Evolutionary conservation across 768 basidiomycete species (phyloP).

Genomic region (Steccherinum ochraceum): DNA sequence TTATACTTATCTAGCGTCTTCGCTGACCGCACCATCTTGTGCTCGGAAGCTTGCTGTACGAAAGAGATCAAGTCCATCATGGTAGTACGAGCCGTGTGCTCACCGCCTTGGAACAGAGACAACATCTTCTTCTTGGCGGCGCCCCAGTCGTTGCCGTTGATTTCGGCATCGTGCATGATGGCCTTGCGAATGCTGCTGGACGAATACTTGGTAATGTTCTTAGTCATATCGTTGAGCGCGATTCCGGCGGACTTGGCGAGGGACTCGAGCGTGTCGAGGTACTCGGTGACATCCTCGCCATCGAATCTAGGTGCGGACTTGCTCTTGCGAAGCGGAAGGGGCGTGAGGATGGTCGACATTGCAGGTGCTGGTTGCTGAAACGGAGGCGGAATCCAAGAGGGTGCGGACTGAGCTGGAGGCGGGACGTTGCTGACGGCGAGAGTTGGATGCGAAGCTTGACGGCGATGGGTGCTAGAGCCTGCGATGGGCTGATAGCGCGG

Average conservation of each 20-base stretch:
- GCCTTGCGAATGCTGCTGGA: neutral
- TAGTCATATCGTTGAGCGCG: neutral
- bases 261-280: slow-evolving; percentile 1
- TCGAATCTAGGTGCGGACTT: too few species aligned
- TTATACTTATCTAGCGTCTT: neutral
- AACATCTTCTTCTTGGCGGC: neutral
- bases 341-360: too few species aligned
- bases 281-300: neutral
- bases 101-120: neutral
- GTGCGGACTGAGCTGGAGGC: neutral
- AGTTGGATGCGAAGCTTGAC: too few species aligned
- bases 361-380: too few species aligned
- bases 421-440: too few species aligned
- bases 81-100: neutral
- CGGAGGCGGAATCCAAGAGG: too few species aligned
- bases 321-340: too few species aligned
- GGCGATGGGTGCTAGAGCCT: too few species aligned
- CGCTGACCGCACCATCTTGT: neutral
- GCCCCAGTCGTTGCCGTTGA: slow-evolving; percentile 1
- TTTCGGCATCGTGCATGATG: neutral
- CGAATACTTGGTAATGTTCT: neutral
- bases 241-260: neutral
- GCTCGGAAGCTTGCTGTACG: neutral
- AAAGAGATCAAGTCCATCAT: neutral
- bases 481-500: neutral